Evolutionary conservation across 345 rosid species (phyloP).

Genomic region (Rhizophora mangle): DNA sequence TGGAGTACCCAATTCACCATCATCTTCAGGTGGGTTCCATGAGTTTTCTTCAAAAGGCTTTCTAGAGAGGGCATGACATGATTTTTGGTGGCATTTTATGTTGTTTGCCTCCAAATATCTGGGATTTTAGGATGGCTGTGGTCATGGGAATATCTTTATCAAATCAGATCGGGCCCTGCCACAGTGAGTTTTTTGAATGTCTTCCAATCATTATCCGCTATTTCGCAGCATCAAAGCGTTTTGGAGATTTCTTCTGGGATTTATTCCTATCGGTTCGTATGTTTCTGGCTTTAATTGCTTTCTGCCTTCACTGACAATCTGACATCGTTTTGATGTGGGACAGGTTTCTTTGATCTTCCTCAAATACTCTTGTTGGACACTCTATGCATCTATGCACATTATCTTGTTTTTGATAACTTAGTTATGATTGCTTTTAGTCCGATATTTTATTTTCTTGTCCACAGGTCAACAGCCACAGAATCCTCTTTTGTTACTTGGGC

Average conservation of each 20-base stretch:
- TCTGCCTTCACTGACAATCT: slow-evolving; percentile 53
- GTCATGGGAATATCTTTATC: slow-evolving; percentile 64
- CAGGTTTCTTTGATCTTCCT: slow-evolving; percentile 58
- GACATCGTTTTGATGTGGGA: slow-evolving; percentile 38
- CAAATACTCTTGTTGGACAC: slow-evolving; percentile 21
- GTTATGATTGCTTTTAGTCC: slow-evolving; percentile 30
- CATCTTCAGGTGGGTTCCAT: slow-evolving; percentile 99
- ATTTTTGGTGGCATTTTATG: slow-evolving; percentile 66
- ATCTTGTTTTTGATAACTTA: slow-evolving; percentile 8
- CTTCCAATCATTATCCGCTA: slow-evolving; percentile 55
- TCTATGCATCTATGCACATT: slow-evolving; percentile 22
- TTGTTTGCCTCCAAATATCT: slow-evolving; percentile 56
- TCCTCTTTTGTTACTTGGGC: slow-evolving; percentile 86
- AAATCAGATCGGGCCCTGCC: slow-evolving; percentile 65
- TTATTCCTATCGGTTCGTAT: slow-evolving; percentile 83
- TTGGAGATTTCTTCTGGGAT: slow-evolving; percentile 67
- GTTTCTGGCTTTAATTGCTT: slow-evolving; percentile 77
- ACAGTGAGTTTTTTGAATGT: slow-evolving; percentile 60
- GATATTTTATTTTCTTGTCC: slow-evolving; percentile 36
- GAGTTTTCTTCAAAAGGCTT: slow-evolving; percentile 84
- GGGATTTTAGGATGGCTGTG: slow-evolving; percentile 65
- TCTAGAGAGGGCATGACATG: slow-evolving; percentile 61
- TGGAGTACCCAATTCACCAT: slow-evolving; percentile 90
- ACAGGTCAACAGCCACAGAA: slow-evolving; percentile 74
- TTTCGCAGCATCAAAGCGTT: slow-evolving; percentile 55